These are phyloP conservation scores for Epicoccum sorghinum DNA, from an alignment of 2,329 filamentous ascomycete species.

Conservation along the genomic window DNA sequence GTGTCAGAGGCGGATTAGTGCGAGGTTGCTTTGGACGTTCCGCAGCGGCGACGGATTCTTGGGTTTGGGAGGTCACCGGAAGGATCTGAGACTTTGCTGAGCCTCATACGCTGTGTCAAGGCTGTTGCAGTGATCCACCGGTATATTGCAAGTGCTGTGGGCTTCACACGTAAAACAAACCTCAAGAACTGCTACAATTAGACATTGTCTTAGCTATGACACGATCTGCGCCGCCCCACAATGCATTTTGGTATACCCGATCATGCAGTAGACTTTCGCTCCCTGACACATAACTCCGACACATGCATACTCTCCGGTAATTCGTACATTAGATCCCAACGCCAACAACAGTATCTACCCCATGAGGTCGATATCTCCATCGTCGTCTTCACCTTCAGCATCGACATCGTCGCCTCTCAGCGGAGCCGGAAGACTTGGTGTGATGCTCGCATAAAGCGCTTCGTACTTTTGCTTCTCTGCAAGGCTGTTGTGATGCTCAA, in stretches of 20 bases:
- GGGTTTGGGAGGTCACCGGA: too few relatives aligned
- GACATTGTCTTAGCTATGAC: too few relatives aligned
- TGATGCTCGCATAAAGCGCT: slow-evolving; percentile 28
- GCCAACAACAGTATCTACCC: neutral
- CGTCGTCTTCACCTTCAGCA: slow-evolving; percentile 32
- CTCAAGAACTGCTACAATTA: neutral
- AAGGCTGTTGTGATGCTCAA: slow-evolving; percentile 33
- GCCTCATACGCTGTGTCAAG: too few relatives aligned
- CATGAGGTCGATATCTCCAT: slow-evolving; percentile 8
- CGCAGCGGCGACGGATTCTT: too few relatives aligned
- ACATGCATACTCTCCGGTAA: slow-evolving; percentile 1
- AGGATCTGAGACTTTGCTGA: too few relatives aligned
- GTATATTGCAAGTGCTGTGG: too few relatives aligned
- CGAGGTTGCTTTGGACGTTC: too few relatives aligned
- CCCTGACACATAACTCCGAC: slow-evolving; percentile 2
- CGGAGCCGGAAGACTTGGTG: slow-evolving; percentile 29
- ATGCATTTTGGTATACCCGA: slow-evolving; percentile 3
- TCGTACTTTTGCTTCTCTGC: slow-evolving; percentile 33
- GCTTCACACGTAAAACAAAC: too few relatives aligned
- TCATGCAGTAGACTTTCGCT: neutral
- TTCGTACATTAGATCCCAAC: neutral
- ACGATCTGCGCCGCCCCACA: neutral
- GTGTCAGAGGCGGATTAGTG: too few relatives aligned
- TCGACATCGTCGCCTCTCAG: slow-evolving; percentile 30
- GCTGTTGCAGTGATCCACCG: too few relatives aligned